Percentiles rank a stretch among this genome's conserved stretches.
These are phyloP conservation scores for Alternaria gansuensis DNA, from an alignment of 2,329 filamentous ascomycete species.

Conservation along the genomic window DNA sequence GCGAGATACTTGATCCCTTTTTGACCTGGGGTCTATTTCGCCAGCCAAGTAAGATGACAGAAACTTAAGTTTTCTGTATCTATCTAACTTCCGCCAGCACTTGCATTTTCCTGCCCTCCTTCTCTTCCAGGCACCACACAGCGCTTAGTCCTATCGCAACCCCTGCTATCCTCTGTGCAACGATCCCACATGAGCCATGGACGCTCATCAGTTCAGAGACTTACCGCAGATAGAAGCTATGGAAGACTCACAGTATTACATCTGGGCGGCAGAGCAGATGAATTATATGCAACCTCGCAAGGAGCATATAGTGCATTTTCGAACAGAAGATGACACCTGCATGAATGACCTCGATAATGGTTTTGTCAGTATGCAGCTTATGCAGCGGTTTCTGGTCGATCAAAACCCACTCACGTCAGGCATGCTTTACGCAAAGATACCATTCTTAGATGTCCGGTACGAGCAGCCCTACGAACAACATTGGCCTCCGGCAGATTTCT, in stretches of 20 bases:
- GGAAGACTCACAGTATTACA: slow-evolving; percentile 31
- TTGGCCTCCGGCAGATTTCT: slow-evolving; percentile 34
- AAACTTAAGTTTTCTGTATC: not conserved
- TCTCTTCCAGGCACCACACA: not conserved
- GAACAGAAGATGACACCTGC: slow-evolving; percentile 30
- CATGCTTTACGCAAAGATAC: slow-evolving; percentile 43
- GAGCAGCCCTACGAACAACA: slow-evolving; percentile 30
- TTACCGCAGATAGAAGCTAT: slow-evolving; percentile 42
- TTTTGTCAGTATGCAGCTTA: slow-evolving; percentile 38
- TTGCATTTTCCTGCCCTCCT: not conserved
- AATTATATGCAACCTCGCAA: slow-evolving; percentile 26
- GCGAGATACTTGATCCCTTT: slow-evolving; percentile 3
- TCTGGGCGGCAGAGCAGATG: slow-evolving; percentile 25
- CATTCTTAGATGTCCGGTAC: slow-evolving; percentile 26
- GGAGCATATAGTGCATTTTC: slow-evolving; percentile 23
- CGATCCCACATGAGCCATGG: slow-evolving; percentile 21
- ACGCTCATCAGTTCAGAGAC: slow-evolving; percentile 41
- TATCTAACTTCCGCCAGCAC: slow-evolving; percentile 11
- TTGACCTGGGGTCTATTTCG: not conserved
- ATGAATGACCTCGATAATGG: slow-evolving; percentile 31
- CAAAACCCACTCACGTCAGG: slow-evolving; percentile 37
- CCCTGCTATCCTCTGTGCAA: not conserved
- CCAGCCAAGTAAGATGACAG: slow-evolving; percentile 7
- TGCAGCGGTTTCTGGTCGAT: slow-evolving; percentile 51
- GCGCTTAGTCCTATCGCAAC: not conserved